A percentile compares a stretch with the other conserved stretches of the same genome.
Evolutionary conservation across 108 stramenopile genomes (phyloP).

Genomic region (Nitzschia putrida): DNA sequence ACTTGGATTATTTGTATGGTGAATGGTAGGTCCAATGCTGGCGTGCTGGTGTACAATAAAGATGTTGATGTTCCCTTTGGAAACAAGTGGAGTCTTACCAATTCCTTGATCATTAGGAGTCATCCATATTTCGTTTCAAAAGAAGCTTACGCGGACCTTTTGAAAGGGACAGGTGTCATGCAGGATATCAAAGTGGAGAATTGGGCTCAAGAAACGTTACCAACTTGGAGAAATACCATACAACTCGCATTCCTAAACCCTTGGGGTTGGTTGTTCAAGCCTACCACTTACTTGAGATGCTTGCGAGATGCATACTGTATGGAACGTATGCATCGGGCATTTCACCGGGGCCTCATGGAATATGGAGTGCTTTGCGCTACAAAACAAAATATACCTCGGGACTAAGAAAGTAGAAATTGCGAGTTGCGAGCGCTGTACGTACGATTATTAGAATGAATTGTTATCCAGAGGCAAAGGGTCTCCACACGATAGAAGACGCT

Average conservation of each 20-base stretch:
- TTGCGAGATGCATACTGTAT: conserved; percentile 91
- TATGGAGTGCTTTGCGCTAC: conserved; percentile 95
- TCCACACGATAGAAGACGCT: not conserved
- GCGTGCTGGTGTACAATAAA: too few relatives aligned
- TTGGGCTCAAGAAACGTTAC: conserved; percentile 89
- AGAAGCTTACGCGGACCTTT: conserved; percentile 83
- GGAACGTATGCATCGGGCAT: conserved; percentile 95
- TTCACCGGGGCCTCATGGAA: conserved; percentile 93
- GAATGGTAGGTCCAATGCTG: conserved; percentile 74
- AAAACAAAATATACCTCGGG: conserved; percentile 63
- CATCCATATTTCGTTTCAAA: conserved; percentile 98
- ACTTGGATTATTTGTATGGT: conserved; percentile 93
- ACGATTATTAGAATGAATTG: too few relatives aligned
- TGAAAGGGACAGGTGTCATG: conserved; percentile 89
- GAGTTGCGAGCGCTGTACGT: too few relatives aligned
- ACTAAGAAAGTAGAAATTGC: too few relatives aligned
- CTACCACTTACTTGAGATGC: conserved; percentile 82
- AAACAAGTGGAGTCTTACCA: not conserved
- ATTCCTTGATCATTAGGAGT: conserved; percentile 48
- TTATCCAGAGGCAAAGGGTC: too few relatives aligned
- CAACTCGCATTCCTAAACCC: conserved; percentile 93
- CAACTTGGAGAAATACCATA: conserved; percentile 93
- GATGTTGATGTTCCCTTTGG: too few relatives aligned
- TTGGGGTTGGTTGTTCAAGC: conserved; percentile 90
- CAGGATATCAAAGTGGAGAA: conserved; percentile 79